Evolutionary conservation across 2,329 filamentous ascomycete genomes (phyloP).

Genomic region (Aspergillus japonicus): DNA sequence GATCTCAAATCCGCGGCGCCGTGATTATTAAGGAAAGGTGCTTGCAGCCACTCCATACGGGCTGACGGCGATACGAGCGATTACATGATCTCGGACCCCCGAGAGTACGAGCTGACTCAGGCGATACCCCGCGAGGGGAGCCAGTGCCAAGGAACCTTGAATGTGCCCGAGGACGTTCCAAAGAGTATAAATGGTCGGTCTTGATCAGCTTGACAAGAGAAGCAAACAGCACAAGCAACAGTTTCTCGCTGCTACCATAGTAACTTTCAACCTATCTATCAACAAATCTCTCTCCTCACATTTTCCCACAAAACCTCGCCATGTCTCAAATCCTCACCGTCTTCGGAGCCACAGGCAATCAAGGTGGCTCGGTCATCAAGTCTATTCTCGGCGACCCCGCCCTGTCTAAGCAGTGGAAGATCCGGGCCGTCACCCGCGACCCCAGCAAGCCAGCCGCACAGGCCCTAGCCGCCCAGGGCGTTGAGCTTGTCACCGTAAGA

Average conservation of each 20-base stretch:
- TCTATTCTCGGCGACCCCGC: slow-evolving; percentile 46
- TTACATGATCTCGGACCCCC: not conserved
- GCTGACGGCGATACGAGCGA: not conserved
- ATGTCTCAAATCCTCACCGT: slow-evolving; percentile 37
- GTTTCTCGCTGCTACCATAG: too few relatives aligned
- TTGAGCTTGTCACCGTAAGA: slow-evolving; percentile 36
- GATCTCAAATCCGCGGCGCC: too few relatives aligned
- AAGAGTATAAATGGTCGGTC: not conserved
- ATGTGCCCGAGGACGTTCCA: too few relatives aligned
- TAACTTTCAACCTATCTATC: not conserved
- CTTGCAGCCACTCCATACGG: too few relatives aligned
- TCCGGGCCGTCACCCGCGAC: slow-evolving; percentile 55
- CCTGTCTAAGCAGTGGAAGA: slow-evolving; percentile 48
- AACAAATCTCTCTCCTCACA: not conserved
- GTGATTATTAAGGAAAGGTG: too few relatives aligned
- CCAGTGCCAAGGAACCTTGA: too few relatives aligned
- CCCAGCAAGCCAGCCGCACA: slow-evolving; percentile 30
- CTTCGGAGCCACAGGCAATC: slow-evolving; percentile 55
- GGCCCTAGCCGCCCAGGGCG: slow-evolving; percentile 29
- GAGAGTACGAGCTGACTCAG: not conserved
- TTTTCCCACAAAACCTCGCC: not conserved
- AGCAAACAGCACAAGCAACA: not conserved
- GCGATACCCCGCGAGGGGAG: not conserved
- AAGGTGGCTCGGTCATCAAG: slow-evolving; percentile 51
- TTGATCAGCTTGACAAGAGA: not conserved